Conservation (phyloP, 75 land plant species). For the Cupressus sempervirens region DNA sequence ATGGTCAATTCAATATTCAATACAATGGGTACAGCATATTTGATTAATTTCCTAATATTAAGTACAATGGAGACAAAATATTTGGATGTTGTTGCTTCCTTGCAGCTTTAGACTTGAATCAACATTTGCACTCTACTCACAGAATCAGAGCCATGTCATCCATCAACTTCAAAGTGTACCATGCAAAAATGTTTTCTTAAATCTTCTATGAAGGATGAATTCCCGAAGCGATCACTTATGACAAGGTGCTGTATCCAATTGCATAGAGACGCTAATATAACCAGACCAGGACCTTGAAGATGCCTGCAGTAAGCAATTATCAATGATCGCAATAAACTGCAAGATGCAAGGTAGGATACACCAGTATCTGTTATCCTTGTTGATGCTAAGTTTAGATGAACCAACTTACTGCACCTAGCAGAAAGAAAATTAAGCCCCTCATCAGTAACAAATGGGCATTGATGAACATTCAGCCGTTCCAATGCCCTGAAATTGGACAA, state of each 20-base stretch:
- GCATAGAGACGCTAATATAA: conserved; percentile 20
- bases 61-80: no score
- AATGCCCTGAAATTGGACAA: conserved; percentile 23
- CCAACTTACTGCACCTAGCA: conserved; percentile 19
- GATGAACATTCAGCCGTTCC: conserved; percentile 28
- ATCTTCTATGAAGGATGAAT: conserved; percentile 5
- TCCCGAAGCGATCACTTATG: conserved; percentile 6
- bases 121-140: not conserved
- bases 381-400: conserved; percentile 30
- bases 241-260: conserved; percentile 23
- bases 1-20: no score
- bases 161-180: conserved; percentile 27
- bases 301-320: conserved; percentile 25
- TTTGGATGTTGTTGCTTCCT: not conserved
- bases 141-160: conserved; percentile 34
- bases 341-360: conserved; percentile 16
- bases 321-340: conserved; percentile 20
- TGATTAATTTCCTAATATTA: not conserved
- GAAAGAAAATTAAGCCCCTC: conserved; percentile 27
- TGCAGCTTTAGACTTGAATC: not conserved
- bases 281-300: conserved; percentile 26
- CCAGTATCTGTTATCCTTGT: conserved; percentile 38
- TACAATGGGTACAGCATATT: no score
- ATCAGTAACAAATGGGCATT: conserved; percentile 39
- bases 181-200: conserved; percentile 29